phyloP scores from a whole-genome alignment of 768 basidiomycete genomes.

The Megacollybia marginata region DNA sequence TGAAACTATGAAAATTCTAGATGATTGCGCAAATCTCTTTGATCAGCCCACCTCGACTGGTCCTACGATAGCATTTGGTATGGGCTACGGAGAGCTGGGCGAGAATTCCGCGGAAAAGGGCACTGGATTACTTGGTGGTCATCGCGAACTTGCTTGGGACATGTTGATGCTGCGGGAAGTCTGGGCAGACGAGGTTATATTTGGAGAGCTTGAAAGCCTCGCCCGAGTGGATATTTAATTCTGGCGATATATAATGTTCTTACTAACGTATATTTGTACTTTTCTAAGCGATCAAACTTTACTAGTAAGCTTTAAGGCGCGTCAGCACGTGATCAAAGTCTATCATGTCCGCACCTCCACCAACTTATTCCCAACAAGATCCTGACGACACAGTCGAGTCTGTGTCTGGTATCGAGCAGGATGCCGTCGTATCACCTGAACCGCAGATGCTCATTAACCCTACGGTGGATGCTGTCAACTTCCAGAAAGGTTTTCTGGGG shows the following conservation, averaged over 20 bases:
- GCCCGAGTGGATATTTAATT: slow-evolving; percentile 27
- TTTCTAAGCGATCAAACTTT: not conserved
- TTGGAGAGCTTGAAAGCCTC: slow-evolving; percentile 74
- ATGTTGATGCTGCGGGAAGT: slow-evolving; percentile 66
- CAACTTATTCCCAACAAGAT: slow-evolving; percentile 51
- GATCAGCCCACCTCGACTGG: slow-evolving; percentile 54
- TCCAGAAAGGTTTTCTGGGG: slow-evolving; percentile 83
- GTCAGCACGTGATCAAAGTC: not conserved
- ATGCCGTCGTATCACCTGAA: slow-evolving; percentile 13
- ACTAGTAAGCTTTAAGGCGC: not conserved
- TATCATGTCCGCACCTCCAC: slow-evolving; percentile 49
- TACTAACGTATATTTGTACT: not conserved
- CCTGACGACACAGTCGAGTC: slow-evolving; percentile 15
- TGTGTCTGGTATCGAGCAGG: slow-evolving; percentile 12
- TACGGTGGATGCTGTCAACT: slow-evolving; percentile 58
- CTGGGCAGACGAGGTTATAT: slow-evolving; percentile 55
- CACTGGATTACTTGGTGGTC: slow-evolving; percentile 65
- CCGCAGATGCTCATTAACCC: slow-evolving; percentile 76
- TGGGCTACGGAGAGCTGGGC: slow-evolving; percentile 73
- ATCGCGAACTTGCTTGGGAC: slow-evolving; percentile 66
- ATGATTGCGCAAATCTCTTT: slow-evolving; percentile 68
- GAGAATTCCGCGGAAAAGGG: slow-evolving; percentile 64
- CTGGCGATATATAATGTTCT: too few species aligned
- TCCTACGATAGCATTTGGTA: slow-evolving; percentile 72
- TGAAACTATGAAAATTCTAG: slow-evolving; percentile 73